A percentile compares a stretch with the other conserved stretches of the same genome.
Evolutionary conservation across 257 asterid genomes (phyloP).

Genomic region (Nyctanthes arbortristis): DNA sequence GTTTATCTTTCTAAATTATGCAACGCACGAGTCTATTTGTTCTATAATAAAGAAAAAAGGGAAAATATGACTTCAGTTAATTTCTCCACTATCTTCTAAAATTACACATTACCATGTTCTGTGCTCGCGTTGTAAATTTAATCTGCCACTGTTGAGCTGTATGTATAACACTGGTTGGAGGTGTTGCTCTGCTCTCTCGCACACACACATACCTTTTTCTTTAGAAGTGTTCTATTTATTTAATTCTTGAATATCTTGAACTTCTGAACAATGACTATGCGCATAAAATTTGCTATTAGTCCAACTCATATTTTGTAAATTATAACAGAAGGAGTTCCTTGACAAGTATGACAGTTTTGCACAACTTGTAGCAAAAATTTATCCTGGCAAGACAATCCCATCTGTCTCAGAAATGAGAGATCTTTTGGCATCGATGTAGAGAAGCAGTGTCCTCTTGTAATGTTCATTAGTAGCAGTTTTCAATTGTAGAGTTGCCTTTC

Average conservation of each 20-base stretch:
- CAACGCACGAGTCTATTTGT: background rate
- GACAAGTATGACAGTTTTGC: conserved; percentile 87
- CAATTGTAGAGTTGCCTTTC: conserved; percentile 1
- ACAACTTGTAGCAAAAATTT: conserved; percentile 74
- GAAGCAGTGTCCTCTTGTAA: conserved; percentile 22
- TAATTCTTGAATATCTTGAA: background rate
- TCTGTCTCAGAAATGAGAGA: conserved; percentile 70
- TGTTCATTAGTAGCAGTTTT: conserved; percentile 1
- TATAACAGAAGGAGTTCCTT: conserved; percentile 80
- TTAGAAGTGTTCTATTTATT: no score
- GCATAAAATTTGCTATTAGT: background rate
- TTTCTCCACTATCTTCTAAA: no score
- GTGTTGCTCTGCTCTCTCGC: no score
- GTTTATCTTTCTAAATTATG: background rate
- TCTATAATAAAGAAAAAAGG: no score
- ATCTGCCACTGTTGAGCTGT: no score
- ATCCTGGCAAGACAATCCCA: conserved; percentile 84
- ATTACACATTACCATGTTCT: no score
- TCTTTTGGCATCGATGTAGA: conserved; percentile 79
- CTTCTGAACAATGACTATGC: background rate
- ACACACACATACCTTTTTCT: background rate
- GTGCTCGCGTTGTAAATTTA: no score
- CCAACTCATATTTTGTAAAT: conserved; percentile 1
- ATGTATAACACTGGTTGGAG: no score
- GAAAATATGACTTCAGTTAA: no score